Conservation (phyloP, 257 asterid species). For the Nicotiana tabacum region DNA sequence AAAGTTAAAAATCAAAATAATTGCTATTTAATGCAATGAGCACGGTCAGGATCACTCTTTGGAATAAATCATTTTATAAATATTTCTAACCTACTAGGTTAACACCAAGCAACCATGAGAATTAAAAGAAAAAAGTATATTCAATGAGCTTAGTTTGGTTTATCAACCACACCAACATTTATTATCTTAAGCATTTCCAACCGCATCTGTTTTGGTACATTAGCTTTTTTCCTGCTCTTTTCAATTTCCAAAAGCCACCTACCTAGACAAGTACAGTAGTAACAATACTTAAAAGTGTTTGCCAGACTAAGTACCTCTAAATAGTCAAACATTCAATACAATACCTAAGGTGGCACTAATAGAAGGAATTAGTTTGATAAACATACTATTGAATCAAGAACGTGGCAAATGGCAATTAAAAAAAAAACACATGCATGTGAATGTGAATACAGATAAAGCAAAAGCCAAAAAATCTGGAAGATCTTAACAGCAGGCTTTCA, state of each 20-base stretch:
- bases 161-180: conserved; percentile 9
- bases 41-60: background rate
- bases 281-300: background rate
- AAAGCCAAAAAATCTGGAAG: background rate
- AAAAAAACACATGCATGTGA: background rate
- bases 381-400: background rate
- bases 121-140: background rate
- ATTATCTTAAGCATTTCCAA: background rate
- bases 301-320: background rate
- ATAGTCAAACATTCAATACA: background rate
- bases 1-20: background rate
- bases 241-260: background rate
- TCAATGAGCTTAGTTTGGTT: background rate
- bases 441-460: background rate
- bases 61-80: background rate
- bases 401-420: background rate
- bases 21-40: background rate
- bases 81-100: background rate
- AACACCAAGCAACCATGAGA: background rate
- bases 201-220: background rate
- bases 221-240: background rate
- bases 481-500: background rate
- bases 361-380: background rate
- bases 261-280: too few species aligned
- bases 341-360: background rate